A percentile compares a stretch with the other conserved stretches of the same genome.
These are phyloP conservation scores for Escovopsis sp. DNA, from an alignment of 2,329 filamentous ascomycete species.

Conservation along the genomic window DNA sequence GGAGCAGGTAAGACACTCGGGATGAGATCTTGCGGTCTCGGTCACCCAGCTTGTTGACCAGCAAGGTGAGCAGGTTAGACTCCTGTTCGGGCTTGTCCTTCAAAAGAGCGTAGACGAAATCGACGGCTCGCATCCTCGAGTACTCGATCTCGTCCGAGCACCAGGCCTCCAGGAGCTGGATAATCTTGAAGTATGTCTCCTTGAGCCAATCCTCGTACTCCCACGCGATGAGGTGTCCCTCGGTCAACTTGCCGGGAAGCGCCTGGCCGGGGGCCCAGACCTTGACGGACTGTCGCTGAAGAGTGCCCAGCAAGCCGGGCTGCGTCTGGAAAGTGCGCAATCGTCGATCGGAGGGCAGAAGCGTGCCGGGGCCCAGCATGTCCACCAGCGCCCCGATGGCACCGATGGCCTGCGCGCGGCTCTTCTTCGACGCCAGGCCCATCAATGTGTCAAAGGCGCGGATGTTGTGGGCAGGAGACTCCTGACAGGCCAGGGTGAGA, in stretches of 20 bases:
- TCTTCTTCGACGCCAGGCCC: constrained; percentile 77
- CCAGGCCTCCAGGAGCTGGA: constrained; percentile 85
- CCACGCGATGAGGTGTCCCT: constrained; percentile 73
- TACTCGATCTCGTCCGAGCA: constrained; percentile 93
- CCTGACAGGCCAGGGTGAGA: constrained; percentile 83
- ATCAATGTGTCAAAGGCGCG: constrained; percentile 80
- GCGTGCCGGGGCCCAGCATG: constrained; percentile 74
- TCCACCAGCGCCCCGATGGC: constrained; percentile 91
- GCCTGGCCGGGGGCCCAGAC: constrained; percentile 55
- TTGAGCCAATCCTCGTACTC: constrained; percentile 94
- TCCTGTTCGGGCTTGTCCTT: constrained; percentile 97
- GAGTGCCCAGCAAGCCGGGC: constrained; percentile 54
- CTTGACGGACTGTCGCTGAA: constrained; percentile 44
- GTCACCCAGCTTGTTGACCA: constrained; percentile 96
- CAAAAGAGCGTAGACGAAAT: constrained; percentile 80
- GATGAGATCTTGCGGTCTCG: constrained; percentile 92
- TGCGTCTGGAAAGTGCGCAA: constrained; percentile 68
- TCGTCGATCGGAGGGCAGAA: constrained; percentile 72
- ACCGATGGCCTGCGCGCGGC: constrained; percentile 79
- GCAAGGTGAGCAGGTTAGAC: constrained; percentile 73
- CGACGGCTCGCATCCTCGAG: constrained; percentile 73
- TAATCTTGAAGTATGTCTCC: constrained; percentile 78
- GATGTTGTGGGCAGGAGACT: constrained; percentile 85
- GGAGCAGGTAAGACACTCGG: constrained; percentile 78
- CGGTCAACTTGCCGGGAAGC: constrained; percentile 59